Evolutionary conservation across 345 rosid species (phyloP), one percentile per base, ranked within the genome.

Genomic region (Eucalyptus tenuipes): DNA sequence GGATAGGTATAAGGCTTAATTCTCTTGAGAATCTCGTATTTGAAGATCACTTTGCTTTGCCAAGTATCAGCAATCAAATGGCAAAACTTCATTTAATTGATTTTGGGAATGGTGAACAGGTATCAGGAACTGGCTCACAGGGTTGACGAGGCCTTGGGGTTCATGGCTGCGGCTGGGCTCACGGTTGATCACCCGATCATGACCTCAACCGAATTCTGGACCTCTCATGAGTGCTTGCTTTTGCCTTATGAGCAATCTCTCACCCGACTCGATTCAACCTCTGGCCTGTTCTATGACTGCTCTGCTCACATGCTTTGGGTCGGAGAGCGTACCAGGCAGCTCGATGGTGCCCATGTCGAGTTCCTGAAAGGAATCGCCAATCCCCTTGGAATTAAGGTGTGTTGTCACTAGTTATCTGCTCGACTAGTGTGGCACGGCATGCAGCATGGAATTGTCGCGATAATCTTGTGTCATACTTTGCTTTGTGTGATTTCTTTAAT

Each of bases 211-310:
- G 91, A 88, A 33, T 90, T 90, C 88, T 88, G 91, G 91, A 90
- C 91, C 59, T 90, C 91, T 59, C 91, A 90, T 14, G 91, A 90
- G 88, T 88, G 91, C 84, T 90, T 90, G 90, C 90, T 90, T 42
- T 87, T 90, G 91, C 91, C 91, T 44, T 90, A 87, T 44, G 91
- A 90, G 81, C 91, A 90, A 85, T 61, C 91, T 13, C 89, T 90
- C 50, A 90, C 91, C 22, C 87, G 91, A 33, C 88, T 88, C 6
- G 91, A 90, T 85, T 90, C 91, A 47, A 90, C 91, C 49, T 90
- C 91, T 16, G 91, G 91, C 50, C 90, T 88, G 33, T 90, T 81
- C 89, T 90, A 90, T 33, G 90, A 90, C 79, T 90, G 91, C 85
- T 90, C 90, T 59, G 91, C 91, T 49, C 91, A 90, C 86, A 88